These are phyloP conservation scores for Dichotomocladium elegans DNA, from an alignment of 371 early-diverging fungal species.

Conservation along the genomic window DNA sequence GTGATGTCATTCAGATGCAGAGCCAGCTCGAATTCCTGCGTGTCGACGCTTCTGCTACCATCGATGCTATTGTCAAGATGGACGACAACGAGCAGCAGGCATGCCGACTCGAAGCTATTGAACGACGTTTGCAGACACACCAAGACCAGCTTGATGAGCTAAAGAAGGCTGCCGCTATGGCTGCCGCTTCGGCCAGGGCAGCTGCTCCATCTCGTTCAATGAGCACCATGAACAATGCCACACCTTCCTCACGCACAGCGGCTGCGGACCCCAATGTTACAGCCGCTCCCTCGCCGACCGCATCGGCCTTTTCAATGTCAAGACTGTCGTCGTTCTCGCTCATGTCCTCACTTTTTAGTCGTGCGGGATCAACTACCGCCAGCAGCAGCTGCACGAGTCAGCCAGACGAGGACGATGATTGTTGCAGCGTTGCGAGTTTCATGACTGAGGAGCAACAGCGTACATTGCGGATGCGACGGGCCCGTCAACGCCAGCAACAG, in stretches of 20 bases:
- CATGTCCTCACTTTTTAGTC: conserved; percentile 32
- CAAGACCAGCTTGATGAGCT: conserved; percentile 10
- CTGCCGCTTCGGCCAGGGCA: neutral
- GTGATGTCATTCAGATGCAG: conserved; percentile 17
- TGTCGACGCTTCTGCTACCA: conserved; percentile 26
- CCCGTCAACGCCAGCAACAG: conserved; percentile 14
- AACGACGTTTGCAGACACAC: conserved; percentile 23
- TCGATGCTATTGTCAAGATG: conserved; percentile 21
- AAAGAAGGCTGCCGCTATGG: neutral
- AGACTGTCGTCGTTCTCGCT: conserved; percentile 27
- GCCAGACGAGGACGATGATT: conserved; percentile 4
- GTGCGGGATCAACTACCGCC: conserved; percentile 11
- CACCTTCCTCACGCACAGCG: too few relatives aligned
- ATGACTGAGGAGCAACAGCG: neutral
- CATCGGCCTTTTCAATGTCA: conserved; percentile 25
- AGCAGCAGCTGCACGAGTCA: neutral
- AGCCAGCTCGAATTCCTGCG: conserved; percentile 25
- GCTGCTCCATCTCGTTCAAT: too few relatives aligned
- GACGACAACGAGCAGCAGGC: conserved; percentile 11
- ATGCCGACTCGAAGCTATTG: conserved; percentile 29
- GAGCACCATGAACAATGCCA: too few relatives aligned
- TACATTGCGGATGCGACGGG: conserved; percentile 9
- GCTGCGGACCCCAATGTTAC: too few relatives aligned
- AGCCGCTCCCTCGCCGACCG: too few relatives aligned
- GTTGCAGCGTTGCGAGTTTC: conserved; percentile 1